Evolutionary conservation across 441 rosid species (phyloP).

Genomic region (Geranium incanum): DNA sequence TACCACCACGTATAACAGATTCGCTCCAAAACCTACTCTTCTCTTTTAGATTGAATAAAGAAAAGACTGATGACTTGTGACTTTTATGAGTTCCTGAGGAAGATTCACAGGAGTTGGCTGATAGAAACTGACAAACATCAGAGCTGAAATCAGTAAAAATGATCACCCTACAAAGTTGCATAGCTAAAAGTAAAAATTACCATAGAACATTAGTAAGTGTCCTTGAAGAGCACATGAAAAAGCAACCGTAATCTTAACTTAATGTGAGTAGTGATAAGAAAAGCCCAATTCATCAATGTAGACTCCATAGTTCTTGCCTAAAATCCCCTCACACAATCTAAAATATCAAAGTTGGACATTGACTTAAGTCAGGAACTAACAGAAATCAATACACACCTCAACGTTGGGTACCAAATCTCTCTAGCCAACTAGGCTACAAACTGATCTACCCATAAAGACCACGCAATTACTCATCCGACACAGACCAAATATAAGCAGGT

Average conservation of each 20-base stretch:
- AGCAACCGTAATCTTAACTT: neutral
- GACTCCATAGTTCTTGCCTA: neutral
- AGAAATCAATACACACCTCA: neutral
- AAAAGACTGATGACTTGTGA: constrained; percentile 57
- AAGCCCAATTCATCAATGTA: neutral
- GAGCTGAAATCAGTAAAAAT: constrained; percentile 14
- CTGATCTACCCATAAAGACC: neutral
- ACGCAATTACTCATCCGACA: neutral
- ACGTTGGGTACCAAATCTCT: neutral
- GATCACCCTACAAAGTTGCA: neutral
- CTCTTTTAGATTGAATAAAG: constrained; percentile 78
- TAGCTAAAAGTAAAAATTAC: neutral
- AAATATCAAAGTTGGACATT: neutral
- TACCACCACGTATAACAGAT: constrained; percentile 63
- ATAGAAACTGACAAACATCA: constrained; percentile 31
- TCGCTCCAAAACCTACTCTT: constrained; percentile 93
- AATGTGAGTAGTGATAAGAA: neutral
- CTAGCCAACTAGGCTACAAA: neutral
- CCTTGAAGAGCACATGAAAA: neutral
- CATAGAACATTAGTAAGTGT: constrained; percentile 1
- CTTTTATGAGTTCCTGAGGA: constrained; percentile 31
- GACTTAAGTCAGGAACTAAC: constrained; percentile 1
- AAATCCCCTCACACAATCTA: neutral
- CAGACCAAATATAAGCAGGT: neutral
- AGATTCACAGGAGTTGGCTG: constrained; percentile 33